Evolutionary conservation across 2,329 filamentous ascomycete species (phyloP).

Genomic region (Phialophora verrucosa): DNA sequence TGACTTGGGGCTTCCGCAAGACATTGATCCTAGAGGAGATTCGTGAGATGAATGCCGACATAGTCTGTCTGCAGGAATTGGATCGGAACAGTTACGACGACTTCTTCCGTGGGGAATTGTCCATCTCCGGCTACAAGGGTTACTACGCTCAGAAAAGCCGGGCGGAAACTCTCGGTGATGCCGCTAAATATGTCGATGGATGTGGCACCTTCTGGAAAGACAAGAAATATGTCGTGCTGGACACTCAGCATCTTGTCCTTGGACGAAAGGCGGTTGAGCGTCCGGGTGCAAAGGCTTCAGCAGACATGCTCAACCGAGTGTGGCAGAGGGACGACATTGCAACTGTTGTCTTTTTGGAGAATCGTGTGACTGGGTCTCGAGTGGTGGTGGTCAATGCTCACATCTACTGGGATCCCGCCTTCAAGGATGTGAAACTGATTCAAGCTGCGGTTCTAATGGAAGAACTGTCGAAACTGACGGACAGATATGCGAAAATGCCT

Average conservation of each 20-base stretch:
- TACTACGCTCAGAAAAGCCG: slow-evolving; percentile 90
- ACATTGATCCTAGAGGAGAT: slow-evolving; percentile 84
- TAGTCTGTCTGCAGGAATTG: slow-evolving; percentile 92
- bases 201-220: slow-evolving; percentile 97
- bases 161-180: slow-evolving; percentile 88
- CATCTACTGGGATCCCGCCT: slow-evolving; percentile 89
- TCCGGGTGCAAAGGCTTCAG: slow-evolving; percentile 94
- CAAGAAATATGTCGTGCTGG: slow-evolving; percentile 89
- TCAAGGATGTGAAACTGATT: slow-evolving; percentile 93
- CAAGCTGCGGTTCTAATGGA: slow-evolving; percentile 97
- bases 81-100: slow-evolving; percentile 91
- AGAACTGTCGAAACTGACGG: slow-evolving; percentile 81
- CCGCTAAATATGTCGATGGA: slow-evolving; percentile 88
- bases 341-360: slow-evolving; percentile 90
- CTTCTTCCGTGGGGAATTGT: slow-evolving; percentile 85
- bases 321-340: slow-evolving; percentile 99
- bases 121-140: slow-evolving; percentile 88
- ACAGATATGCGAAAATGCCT: slow-evolving; percentile 80
- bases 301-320: slow-evolving; percentile 97
- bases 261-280: slow-evolving; percentile 89
- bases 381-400: slow-evolving; percentile 94
- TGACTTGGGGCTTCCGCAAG: slow-evolving; percentile 86
- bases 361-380: slow-evolving; percentile 84
- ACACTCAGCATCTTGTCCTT: slow-evolving; percentile 94
- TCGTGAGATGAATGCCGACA: slow-evolving; percentile 77